Evolutionary conservation across 2,329 filamentous ascomycete genomes (phyloP).

Genomic region (Epichloe sp.): DNA sequence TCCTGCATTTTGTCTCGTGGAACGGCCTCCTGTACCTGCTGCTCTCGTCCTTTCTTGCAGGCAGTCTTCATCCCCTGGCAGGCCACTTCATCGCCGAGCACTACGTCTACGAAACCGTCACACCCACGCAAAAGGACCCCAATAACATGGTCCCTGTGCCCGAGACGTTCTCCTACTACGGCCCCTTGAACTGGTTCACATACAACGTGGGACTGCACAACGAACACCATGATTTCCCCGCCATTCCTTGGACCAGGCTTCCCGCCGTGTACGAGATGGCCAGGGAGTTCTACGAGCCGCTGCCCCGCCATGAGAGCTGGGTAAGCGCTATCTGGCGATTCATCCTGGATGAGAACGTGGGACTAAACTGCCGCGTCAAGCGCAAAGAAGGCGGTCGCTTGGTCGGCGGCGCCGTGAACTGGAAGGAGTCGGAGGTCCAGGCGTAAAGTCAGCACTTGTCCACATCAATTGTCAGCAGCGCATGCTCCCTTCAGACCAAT

Average conservation of each 20-base stretch:
- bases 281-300: constrained; percentile 77
- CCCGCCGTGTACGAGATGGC: constrained; percentile 67
- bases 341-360: constrained; percentile 78
- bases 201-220: constrained; percentile 98
- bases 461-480: too few species aligned
- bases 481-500: too few species aligned
- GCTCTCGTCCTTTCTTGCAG: constrained; percentile 82
- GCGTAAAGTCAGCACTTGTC: constrained; percentile 27
- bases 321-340: constrained; percentile 90
- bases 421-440: constrained; percentile 59
- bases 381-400: constrained; percentile 60
- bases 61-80: constrained; percentile 83
- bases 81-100: constrained; percentile 99
- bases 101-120: constrained; percentile 62
- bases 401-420: constrained; percentile 39
- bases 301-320: constrained; percentile 87
- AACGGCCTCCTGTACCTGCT: constrained; percentile 71
- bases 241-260: constrained; percentile 85
- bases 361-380: constrained; percentile 88
- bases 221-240: constrained; percentile 97
- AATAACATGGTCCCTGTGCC: constrained; percentile 56
- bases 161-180: constrained; percentile 97
- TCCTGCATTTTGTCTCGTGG: constrained; percentile 48
- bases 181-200: constrained; percentile 76
- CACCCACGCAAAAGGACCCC: constrained; percentile 40